phyloP scores from a whole-genome alignment of 768 basidiomycete genomes.

The Leccinum truebloodii region DNA sequence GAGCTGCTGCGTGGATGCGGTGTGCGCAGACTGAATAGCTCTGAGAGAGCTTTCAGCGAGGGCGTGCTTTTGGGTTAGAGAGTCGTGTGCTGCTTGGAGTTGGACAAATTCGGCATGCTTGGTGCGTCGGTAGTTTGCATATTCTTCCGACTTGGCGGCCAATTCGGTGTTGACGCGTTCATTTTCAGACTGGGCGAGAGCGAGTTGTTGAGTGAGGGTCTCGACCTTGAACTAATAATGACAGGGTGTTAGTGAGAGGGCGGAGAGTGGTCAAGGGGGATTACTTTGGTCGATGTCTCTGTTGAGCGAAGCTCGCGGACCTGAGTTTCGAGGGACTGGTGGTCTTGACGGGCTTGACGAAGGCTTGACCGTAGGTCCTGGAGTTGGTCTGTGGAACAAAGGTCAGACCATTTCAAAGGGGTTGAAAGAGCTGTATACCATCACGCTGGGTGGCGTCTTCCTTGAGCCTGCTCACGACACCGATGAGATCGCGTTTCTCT shows the following conservation, averaged over 20 bases:
- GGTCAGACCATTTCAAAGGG: background rate
- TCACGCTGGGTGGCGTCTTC: conserved; percentile 74
- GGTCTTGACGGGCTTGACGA: conserved; percentile 74
- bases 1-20: conserved; percentile 71
- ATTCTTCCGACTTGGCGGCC: conserved; percentile 74
- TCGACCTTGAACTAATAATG: conserved; percentile 77
- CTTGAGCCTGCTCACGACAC: conserved; percentile 80
- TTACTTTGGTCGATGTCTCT: conserved; percentile 76
- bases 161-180: conserved; percentile 73
- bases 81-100: conserved; percentile 77
- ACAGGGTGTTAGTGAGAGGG: background rate
- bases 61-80: conserved; percentile 64
- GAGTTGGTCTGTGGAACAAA: conserved; percentile 58
- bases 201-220: conserved; percentile 77
- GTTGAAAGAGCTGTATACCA: conserved; percentile 46
- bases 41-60: conserved; percentile 70
- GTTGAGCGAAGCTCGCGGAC: conserved; percentile 71
- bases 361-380: conserved; percentile 65
- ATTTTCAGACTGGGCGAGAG: conserved; percentile 74
- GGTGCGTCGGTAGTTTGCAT: conserved; percentile 75
- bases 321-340: conserved; percentile 65
- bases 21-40: conserved; percentile 70
- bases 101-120: conserved; percentile 78
- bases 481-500: conserved; percentile 88
- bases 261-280: conserved; percentile 5